Conservation (phyloP, 257 asterid genomes). For the Eustoma russellianum region DNA sequence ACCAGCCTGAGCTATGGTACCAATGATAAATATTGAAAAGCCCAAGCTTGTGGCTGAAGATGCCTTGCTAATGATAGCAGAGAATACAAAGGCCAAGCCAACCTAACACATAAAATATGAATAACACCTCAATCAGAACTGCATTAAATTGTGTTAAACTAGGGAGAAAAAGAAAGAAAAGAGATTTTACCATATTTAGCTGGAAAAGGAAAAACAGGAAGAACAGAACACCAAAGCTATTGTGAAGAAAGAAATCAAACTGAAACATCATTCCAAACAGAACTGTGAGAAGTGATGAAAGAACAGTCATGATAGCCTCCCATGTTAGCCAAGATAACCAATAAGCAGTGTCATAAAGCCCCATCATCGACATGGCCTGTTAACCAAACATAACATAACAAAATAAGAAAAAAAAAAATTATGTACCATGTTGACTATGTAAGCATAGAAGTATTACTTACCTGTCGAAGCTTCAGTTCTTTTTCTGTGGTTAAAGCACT, state of each 20-base stretch:
- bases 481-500: slow-evolving; percentile 65
- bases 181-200: slow-evolving; percentile 56
- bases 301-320: slow-evolving; percentile 63
- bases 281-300: slow-evolving; percentile 65
- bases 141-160: background rate
- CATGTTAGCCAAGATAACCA: slow-evolving; percentile 94
- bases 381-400: slow-evolving; percentile 11
- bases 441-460: slow-evolving; percentile 3
- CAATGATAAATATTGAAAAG: slow-evolving; percentile 56
- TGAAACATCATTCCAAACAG: slow-evolving; percentile 96
- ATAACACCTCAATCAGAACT: slow-evolving; percentile 4
- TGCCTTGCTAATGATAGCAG: slow-evolving; percentile 71
- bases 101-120: slow-evolving; percentile 34
- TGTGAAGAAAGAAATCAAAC: slow-evolving; percentile 73
- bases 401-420: slow-evolving; percentile 2
- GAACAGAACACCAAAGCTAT: slow-evolving; percentile 62
- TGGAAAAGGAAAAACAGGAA: slow-evolving; percentile 80
- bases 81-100: slow-evolving; percentile 69
- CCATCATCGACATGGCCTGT: slow-evolving; percentile 96
- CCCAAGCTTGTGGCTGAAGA: slow-evolving; percentile 74
- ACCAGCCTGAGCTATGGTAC: slow-evolving; percentile 78
- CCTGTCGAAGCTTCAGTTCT: slow-evolving; percentile 98
- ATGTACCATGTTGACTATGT: background rate
- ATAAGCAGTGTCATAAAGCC: slow-evolving; percentile 88
- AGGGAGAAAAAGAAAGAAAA: slow-evolving; percentile 2